These are phyloP conservation scores for Neofusicoccum parvum DNA, from an alignment of 2,329 filamentous ascomycete genomes.

Conservation along the genomic window DNA sequence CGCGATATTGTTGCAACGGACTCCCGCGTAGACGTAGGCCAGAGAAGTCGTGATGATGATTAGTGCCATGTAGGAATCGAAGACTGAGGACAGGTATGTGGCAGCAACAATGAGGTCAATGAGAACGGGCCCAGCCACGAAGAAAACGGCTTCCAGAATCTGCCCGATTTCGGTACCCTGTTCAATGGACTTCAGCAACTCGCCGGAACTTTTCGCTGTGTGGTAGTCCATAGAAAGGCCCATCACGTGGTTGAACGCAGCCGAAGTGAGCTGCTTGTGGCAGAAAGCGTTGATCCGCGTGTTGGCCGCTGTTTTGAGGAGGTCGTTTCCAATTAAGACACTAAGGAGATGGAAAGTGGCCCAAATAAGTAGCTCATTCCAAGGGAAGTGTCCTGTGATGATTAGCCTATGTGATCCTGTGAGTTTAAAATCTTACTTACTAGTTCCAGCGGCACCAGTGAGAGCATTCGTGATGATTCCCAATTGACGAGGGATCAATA, in stretches of 20 bases:
- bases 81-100: constrained; percentile 61
- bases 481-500: constrained; percentile 73
- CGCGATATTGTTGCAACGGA: constrained; percentile 43
- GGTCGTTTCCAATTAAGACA: not conserved
- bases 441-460: not conserved
- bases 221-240: constrained; percentile 71
- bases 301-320: not conserved
- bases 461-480: constrained; percentile 73
- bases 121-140: constrained; percentile 59
- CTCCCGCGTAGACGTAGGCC: constrained; percentile 55
- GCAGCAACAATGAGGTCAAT: constrained; percentile 65
- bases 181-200: constrained; percentile 65
- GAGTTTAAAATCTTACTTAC: not conserved
- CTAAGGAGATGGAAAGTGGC: not conserved
- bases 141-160: constrained; percentile 62
- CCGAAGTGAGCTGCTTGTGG: constrained; percentile 60
- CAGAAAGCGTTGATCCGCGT: constrained; percentile 39
- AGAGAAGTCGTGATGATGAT: constrained; percentile 40
- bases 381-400: not conserved
- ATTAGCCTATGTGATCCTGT: not conserved
- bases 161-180: constrained; percentile 63
- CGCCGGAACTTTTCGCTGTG: constrained; percentile 65
- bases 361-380: constrained; percentile 7
- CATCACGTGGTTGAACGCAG: constrained; percentile 69
- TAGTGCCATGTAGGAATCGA: constrained; percentile 57